A percentile compares a stretch with the other conserved stretches of the same genome.
Conservation (phyloP, 306 rosid species). For the Trifolium dubium region DNA sequence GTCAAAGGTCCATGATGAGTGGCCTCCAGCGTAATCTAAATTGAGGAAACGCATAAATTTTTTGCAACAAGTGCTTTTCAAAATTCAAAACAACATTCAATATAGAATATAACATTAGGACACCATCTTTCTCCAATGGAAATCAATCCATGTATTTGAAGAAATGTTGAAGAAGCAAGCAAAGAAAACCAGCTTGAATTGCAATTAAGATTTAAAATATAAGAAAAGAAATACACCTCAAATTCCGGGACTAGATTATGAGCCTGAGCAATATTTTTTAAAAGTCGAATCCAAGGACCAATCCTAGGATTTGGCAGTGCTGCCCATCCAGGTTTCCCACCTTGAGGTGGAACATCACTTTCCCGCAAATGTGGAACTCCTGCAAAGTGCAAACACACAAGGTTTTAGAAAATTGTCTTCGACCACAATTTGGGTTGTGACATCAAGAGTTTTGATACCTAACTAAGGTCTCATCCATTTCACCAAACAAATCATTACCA, state of each 20-base stretch:
- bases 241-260: slow-evolving; percentile 85
- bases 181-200: slow-evolving; percentile 1
- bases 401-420: not conserved
- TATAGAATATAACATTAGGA: slow-evolving; percentile 12
- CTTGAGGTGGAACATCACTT: slow-evolving; percentile 89
- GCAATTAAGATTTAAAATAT: slow-evolving; percentile 2
- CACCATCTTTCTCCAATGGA: not conserved
- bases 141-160: slow-evolving; percentile 16
- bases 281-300: slow-evolving; percentile 85
- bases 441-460: not conserved
- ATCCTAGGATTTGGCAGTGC: slow-evolving; percentile 80
- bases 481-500: not conserved
- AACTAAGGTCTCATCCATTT: not conserved
- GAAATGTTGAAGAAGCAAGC: not conserved
- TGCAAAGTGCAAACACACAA: slow-evolving; percentile 46
- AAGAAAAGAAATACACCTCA: slow-evolving; percentile 59
- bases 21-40: slow-evolving; percentile 92
- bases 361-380: slow-evolving; percentile 92
- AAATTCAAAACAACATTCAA: not conserved
- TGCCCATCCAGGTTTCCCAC: slow-evolving; percentile 97
- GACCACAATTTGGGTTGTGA: not conserved
- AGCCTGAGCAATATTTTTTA: slow-evolving; percentile 70
- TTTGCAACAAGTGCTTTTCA: not conserved
- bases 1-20: slow-evolving; percentile 96
- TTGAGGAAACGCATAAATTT: slow-evolving; percentile 34